Evolutionary conservation across 208 protist species (phyloP).

Genomic region (Trypanosoma vivax): DNA sequence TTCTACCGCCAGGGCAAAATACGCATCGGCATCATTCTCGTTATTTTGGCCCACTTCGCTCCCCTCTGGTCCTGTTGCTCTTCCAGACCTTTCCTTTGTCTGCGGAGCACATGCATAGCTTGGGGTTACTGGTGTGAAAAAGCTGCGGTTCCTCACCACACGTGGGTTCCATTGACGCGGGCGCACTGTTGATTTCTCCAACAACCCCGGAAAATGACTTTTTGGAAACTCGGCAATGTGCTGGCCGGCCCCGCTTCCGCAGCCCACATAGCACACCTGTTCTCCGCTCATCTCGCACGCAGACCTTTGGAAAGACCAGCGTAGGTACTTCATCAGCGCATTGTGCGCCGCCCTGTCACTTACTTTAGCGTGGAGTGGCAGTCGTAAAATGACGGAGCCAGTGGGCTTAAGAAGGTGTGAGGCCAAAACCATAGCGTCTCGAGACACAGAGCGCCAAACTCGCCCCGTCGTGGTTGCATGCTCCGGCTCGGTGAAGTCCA

Average conservation of each 20-base stretch:
- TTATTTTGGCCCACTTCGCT: constrained; percentile 18
- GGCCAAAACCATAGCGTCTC: constrained; percentile 7
- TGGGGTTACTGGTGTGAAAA: constrained; percentile 28
- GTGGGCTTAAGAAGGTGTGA: constrained; percentile 16
- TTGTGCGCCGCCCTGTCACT: neutral
- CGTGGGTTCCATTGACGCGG: constrained; percentile 53
- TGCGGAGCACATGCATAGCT: constrained; percentile 40
- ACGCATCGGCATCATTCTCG: constrained; percentile 40
- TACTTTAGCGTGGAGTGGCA: neutral
- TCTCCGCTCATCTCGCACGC: constrained; percentile 3
- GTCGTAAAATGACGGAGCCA: constrained; percentile 10
- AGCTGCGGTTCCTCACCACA: neutral
- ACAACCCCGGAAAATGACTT: constrained; percentile 32
- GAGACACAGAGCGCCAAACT: neutral
- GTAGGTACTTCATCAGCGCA: constrained; percentile 6
- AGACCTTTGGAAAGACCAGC: constrained; percentile 12
- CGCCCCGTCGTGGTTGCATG: neutral
- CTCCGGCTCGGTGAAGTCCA: constrained; percentile 1
- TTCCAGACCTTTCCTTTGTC: constrained; percentile 28
- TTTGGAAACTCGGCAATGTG: constrained; percentile 4
- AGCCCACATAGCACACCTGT: constrained; percentile 18
- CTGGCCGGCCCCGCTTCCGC: constrained; percentile 13
- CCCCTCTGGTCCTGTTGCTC: constrained; percentile 18
- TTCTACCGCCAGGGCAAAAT: constrained; percentile 50
- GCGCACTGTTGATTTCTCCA: constrained; percentile 15